phyloP scores from a whole-genome alignment of 2,329 filamentous ascomycete species.

The Talaromyces sp. region DNA sequence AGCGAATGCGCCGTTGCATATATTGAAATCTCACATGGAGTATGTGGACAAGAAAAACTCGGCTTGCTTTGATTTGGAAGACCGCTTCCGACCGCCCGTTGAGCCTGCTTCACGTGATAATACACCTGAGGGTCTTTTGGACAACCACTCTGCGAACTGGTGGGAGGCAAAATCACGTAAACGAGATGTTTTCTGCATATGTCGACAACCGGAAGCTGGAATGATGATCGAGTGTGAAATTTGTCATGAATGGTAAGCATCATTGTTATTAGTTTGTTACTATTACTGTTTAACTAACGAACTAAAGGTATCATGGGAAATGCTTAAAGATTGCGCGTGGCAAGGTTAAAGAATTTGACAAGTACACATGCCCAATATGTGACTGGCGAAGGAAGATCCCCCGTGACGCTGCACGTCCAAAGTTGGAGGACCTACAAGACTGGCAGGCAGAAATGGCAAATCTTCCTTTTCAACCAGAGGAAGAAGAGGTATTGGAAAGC shows the following conservation, averaged over 20 bases:
- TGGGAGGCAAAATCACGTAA: constrained; percentile 48
- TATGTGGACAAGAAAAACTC: constrained; percentile 84
- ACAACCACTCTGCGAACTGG: constrained; percentile 26
- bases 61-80: constrained; percentile 85
- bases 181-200: constrained; percentile 94
- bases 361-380: constrained; percentile 96
- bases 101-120: constrained; percentile 87
- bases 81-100: constrained; percentile 82
- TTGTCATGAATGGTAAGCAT: constrained; percentile 86
- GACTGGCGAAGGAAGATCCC: constrained; percentile 97
- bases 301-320: constrained; percentile 84
- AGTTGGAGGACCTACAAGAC: constrained; percentile 78
- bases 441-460: constrained; percentile 78
- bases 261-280: not conserved
- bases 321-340: constrained; percentile 96
- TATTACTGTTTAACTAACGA: not conserved
- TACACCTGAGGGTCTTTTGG: constrained; percentile 55
- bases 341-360: constrained; percentile 97
- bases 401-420: constrained; percentile 89
- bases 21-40: constrained; percentile 89
- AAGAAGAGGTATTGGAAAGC: constrained; percentile 77
- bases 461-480: constrained; percentile 91
- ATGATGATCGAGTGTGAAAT: constrained; percentile 99
- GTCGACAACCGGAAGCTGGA: constrained; percentile 83
- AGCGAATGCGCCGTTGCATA: constrained; percentile 93